Conservation (phyloP, 2,329 filamentous ascomycete genomes). For the Calonectria honghensis region DNA sequence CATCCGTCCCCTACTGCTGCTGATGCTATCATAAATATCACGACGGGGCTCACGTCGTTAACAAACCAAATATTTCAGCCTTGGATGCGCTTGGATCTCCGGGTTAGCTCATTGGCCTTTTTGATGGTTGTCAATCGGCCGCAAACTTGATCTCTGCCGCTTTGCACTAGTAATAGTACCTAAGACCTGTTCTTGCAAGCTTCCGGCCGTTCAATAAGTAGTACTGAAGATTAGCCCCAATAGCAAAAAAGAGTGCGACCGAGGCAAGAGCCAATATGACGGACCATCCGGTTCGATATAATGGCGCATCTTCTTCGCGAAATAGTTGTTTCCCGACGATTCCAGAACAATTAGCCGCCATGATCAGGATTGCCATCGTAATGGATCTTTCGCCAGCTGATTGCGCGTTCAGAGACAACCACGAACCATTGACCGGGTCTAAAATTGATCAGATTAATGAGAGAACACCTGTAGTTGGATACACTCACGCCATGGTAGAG, state of each 20-base stretch:
- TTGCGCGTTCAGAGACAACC: background rate
- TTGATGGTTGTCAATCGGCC: background rate
- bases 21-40: background rate
- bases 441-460: too few species aligned
- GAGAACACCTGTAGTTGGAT: background rate
- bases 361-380: background rate
- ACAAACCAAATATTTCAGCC: background rate
- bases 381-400: slow-evolving; percentile 8
- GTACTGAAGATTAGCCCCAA: background rate
- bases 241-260: background rate
- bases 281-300: background rate
- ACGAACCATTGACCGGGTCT: background rate
- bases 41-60: background rate
- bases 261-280: slow-evolving; percentile 2
- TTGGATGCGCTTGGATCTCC: background rate
- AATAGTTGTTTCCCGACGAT: background rate
- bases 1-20: too few species aligned
- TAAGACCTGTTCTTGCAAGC: background rate
- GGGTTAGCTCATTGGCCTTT: background rate
- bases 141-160: background rate
- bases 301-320: background rate
- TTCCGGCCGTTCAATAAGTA: background rate
- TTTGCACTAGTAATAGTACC: background rate
- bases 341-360: background rate
- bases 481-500: background rate